These are phyloP conservation scores for Kwoniella botswanensis DNA, from an alignment of 768 basidiomycete genomes.

Conservation along the genomic window DNA sequence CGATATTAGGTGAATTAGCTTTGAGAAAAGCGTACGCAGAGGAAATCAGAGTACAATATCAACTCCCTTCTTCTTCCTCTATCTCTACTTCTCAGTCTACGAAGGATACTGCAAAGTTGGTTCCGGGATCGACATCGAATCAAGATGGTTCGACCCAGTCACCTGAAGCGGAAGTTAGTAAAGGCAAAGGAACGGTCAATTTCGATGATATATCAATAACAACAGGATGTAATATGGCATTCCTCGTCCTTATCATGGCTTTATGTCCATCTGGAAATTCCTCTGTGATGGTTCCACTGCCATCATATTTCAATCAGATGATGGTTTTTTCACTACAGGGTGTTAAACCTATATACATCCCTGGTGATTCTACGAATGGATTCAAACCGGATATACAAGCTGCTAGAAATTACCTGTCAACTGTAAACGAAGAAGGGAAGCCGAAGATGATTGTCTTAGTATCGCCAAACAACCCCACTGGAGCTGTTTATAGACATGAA, in stretches of 20 bases:
- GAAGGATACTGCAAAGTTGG: not conserved
- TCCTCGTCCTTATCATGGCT: slow-evolving; percentile 67
- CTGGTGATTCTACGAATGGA: slow-evolving; percentile 62
- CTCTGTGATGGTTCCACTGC: slow-evolving; percentile 69
- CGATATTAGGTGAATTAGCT: slow-evolving; percentile 66
- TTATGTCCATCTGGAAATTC: slow-evolving; percentile 74
- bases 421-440: slow-evolving; percentile 61
- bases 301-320: slow-evolving; percentile 63
- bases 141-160: not conserved
- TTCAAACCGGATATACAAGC: slow-evolving; percentile 68
- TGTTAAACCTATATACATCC: slow-evolving; percentile 66
- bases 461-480: slow-evolving; percentile 63
- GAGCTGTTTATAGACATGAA: slow-evolving; percentile 68
- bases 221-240: slow-evolving; percentile 75
- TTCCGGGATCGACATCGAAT: not conserved
- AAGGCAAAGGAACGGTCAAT: slow-evolving; percentile 52
- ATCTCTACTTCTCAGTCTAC: not conserved
- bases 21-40: slow-evolving; percentile 65
- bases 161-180: not conserved
- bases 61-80: slow-evolving; percentile 34
- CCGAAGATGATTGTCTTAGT: slow-evolving; percentile 76
- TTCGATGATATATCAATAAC: slow-evolving; percentile 71
- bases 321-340: slow-evolving; percentile 73
- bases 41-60: slow-evolving; percentile 71
- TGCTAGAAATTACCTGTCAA: slow-evolving; percentile 38